phyloP scores from a whole-genome alignment of 495 filamentous ascomycete genomes.

The Penicillium samsonianum region DNA sequence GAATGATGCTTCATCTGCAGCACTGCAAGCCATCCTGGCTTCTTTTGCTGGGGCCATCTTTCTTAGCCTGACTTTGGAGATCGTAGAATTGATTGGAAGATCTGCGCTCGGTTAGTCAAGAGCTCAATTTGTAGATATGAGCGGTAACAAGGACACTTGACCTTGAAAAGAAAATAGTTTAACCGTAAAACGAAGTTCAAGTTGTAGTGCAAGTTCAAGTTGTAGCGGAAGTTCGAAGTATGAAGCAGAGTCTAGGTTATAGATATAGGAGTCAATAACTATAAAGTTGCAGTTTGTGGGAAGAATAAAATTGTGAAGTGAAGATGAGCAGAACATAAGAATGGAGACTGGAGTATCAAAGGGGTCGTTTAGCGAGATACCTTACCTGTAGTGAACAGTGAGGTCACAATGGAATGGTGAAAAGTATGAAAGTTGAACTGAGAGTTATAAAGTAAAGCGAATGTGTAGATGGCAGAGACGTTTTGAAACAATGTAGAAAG shows the following conservation, averaged over 20 bases:
- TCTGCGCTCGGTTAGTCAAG: not conserved
- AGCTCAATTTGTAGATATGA: not conserved
- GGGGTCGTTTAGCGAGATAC: not conserved
- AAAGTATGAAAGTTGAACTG: not conserved
- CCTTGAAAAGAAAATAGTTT: not conserved
- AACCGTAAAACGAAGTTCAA: too few relatives aligned
- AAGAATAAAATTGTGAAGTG: too few relatives aligned
- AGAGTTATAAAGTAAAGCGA: not conserved
- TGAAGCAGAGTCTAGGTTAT: not conserved
- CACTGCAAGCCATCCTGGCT: constrained; percentile 1
- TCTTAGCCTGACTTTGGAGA: not conserved
- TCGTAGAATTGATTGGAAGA: not conserved
- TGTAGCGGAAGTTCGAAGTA: not conserved
- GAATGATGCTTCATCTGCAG: not conserved
- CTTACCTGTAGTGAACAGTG: not conserved
- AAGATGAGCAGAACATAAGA: not conserved
- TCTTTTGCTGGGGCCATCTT: not conserved
- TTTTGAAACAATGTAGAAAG: not conserved
- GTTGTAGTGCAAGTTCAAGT: not conserved
- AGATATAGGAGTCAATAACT: not conserved
- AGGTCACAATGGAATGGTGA: too few relatives aligned
- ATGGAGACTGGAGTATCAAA: not conserved
- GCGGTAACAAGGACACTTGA: not conserved
- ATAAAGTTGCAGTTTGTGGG: too few relatives aligned
- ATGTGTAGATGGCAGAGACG: not conserved